Conservation (phyloP, 1,139 yeast genomes). For the Eremothecium gossypii region DNA sequence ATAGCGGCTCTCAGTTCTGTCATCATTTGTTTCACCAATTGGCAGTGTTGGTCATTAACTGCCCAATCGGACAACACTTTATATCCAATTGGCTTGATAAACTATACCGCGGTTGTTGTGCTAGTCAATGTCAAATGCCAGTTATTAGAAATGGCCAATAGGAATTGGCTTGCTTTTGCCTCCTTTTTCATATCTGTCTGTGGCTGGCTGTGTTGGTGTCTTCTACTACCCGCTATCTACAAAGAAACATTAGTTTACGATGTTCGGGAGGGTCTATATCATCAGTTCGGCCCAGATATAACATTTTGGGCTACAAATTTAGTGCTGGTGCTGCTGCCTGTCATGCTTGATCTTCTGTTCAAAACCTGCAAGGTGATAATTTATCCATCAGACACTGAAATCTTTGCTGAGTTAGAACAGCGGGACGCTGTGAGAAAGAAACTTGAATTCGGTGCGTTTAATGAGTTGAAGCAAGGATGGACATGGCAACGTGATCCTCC, state of each 20-base stretch:
- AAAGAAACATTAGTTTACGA: constrained; percentile 56
- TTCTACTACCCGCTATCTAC: constrained; percentile 63
- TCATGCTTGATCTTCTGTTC: constrained; percentile 55
- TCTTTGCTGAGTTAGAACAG: constrained; percentile 69
- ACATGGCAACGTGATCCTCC: constrained; percentile 39
- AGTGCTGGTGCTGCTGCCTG: constrained; percentile 45
- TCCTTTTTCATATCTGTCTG: constrained; percentile 66
- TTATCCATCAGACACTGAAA: constrained; percentile 66
- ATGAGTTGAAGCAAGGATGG: constrained; percentile 79
- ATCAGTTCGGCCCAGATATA: constrained; percentile 66
- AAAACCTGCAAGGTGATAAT: constrained; percentile 50
- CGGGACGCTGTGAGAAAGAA: constrained; percentile 56
- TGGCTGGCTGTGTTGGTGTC: constrained; percentile 86
- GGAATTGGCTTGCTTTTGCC: constrained; percentile 63
- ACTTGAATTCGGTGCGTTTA: constrained; percentile 64
- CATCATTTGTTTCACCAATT: constrained; percentile 57
- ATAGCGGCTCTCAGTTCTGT: constrained; percentile 70
- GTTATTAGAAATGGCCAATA: constrained; percentile 73
- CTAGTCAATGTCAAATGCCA: constrained; percentile 73
- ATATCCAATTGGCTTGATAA: constrained; percentile 70
- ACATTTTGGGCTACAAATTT: constrained; percentile 81
- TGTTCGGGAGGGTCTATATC: constrained; percentile 58
- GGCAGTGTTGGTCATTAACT: constrained; percentile 58
- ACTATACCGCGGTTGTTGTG: constrained; percentile 62
- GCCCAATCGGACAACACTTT: constrained; percentile 64